Evolutionary conservation across 2,329 filamentous ascomycete genomes (phyloP).

Genomic region (Talaromyces sp.): DNA sequence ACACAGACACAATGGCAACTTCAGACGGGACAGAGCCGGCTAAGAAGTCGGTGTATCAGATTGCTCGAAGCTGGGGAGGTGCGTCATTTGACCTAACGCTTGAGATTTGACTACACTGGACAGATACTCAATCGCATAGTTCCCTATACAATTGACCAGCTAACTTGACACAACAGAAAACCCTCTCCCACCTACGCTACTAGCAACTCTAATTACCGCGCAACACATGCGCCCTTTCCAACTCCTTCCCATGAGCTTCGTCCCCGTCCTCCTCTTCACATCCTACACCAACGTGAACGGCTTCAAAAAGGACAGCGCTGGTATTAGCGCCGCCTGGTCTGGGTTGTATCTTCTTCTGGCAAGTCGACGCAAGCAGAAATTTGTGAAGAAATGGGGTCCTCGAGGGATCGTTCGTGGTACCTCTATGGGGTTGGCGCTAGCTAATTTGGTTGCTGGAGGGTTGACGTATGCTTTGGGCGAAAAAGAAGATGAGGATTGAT

Average conservation of each 20-base stretch:
- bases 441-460: conserved; percentile 47
- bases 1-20: conserved; percentile 15
- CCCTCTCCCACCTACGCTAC: conserved; percentile 61
- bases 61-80: conserved; percentile 45
- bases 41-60: conserved; percentile 39
- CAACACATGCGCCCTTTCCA: conserved; percentile 67
- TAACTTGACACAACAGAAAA: conserved; percentile 51
- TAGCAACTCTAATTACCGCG: conserved; percentile 64
- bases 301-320: conserved; percentile 62
- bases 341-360: conserved; percentile 64
- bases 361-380: conserved; percentile 50
- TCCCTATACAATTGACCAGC: neutral
- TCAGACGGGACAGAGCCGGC: conserved; percentile 32
- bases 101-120: neutral
- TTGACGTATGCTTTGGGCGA: conserved; percentile 46
- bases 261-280: conserved; percentile 63
- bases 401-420: conserved; percentile 45
- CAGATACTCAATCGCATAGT: neutral
- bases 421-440: conserved; percentile 46
- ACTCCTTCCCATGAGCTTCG: conserved; percentile 63
- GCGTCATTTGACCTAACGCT: conserved; percentile 19
- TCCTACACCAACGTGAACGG: conserved; percentile 63
- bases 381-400: conserved; percentile 46
- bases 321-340: conserved; percentile 63
- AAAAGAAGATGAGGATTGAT: conserved; percentile 32